These are phyloP conservation scores for Typha latifolia DNA, from an alignment of 176 grass and related monocot species.

Conservation along the genomic window DNA sequence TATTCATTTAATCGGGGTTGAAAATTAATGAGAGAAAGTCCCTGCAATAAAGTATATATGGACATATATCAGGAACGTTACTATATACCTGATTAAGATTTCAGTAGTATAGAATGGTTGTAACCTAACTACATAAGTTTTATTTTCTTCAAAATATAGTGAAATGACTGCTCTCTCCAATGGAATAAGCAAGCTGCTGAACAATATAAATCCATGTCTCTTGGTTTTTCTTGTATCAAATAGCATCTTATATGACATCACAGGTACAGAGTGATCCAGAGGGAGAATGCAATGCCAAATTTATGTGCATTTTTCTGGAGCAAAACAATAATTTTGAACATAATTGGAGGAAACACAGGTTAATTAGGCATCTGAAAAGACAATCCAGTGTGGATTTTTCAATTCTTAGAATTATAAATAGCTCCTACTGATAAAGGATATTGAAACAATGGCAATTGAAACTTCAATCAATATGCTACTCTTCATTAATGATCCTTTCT, in stretches of 20 bases:
- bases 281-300: slow-evolving; percentile 20
- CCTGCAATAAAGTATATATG: too few relatives aligned
- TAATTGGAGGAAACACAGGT: neutral
- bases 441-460: neutral
- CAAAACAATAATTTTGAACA: slow-evolving; percentile 12
- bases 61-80: too few relatives aligned
- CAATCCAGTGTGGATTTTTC: neutral
- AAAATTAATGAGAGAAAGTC: too few relatives aligned
- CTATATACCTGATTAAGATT: too few relatives aligned
- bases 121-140: too few relatives aligned
- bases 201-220: neutral
- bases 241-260: slow-evolving; percentile 19
- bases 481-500: slow-evolving; percentile 7
- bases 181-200: too few relatives aligned
- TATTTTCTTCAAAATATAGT: too few relatives aligned
- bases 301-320: slow-evolving; percentile 38
- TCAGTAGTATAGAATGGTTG: too few relatives aligned
- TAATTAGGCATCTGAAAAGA: neutral
- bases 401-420: neutral
- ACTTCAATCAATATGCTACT: slow-evolving; percentile 1
- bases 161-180: too few relatives aligned
- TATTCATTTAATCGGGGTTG: too few relatives aligned
- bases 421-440: neutral
- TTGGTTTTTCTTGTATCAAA: neutral
- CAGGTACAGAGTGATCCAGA: slow-evolving; percentile 33